Conservation (phyloP, 257 asterid genomes). For the Solanum neorickii region DNA sequence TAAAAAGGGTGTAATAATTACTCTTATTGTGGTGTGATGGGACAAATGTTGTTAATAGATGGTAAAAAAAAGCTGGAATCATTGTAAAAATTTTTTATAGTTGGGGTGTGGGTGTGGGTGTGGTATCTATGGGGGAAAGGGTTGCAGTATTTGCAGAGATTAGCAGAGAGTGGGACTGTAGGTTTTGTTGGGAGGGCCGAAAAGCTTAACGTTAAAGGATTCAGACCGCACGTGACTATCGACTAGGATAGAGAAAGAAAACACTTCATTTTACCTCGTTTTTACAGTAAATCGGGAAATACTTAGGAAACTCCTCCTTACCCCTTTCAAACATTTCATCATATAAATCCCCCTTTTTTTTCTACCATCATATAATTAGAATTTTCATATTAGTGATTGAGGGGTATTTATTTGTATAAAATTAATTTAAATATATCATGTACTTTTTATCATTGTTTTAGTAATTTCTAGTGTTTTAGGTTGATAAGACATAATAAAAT, state of each 20-base stretch:
- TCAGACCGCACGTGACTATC: constrained; percentile 53
- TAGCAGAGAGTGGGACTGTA: constrained; percentile 4
- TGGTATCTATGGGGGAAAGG: background rate
- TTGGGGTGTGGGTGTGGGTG: background rate
- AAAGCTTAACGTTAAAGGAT: constrained; percentile 13
- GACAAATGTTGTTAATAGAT: constrained; percentile 1
- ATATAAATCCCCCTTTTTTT: too few species aligned
- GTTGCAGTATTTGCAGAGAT: constrained; percentile 30
- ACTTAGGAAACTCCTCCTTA: background rate
- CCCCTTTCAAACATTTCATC: background rate
- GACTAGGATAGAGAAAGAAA: constrained; percentile 14
- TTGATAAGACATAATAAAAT: too few species aligned
- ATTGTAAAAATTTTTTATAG: background rate
- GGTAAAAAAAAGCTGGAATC: constrained; percentile 16
- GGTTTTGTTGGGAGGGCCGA: constrained; percentile 14
- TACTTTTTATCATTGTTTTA: too few species aligned
- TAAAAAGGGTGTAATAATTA: constrained; percentile 6
- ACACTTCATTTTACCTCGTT: constrained; percentile 10
- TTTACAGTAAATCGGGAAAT: constrained; percentile 7
- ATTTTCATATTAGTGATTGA: too few species aligned
- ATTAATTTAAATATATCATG: too few species aligned
- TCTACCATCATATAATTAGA: too few species aligned
- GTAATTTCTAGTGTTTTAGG: background rate
- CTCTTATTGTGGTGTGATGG: background rate
- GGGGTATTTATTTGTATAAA: background rate